Base-by-base conservation (phyloP, 2,329 filamentous ascomycete genomes). In the Immersiporthe knoxdaviesiana region DNA sequence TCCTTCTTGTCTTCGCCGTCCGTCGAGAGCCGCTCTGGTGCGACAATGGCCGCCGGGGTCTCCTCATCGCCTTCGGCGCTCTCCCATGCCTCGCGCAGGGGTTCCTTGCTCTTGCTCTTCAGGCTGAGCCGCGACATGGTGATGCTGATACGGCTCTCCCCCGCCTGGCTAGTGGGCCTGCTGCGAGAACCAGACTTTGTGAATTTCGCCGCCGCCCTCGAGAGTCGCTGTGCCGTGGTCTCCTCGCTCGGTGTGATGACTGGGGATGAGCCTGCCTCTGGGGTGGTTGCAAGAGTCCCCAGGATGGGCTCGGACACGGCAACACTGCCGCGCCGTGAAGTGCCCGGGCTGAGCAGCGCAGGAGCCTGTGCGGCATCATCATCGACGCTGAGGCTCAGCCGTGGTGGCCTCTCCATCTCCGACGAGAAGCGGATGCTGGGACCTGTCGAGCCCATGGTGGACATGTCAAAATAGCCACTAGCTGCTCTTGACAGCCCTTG, bases 141-240 rank as follows among this genome's bases (percentile, higher is more conserved):
- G 24, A 85, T 79, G 74, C 85, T 88, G 68, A 88, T 84, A 4
- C 88, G 82, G 21, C 82, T 82, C 72, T 90, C 88, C 37, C 87
- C 86, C 1, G 82, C 84, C 73, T 89, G 87, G 73, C 88, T 90
- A 24, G 79, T 79, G 5, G 88, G 85, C 16, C 88, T 84, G 72
- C 87, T 88, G 73, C 84, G 83, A 62, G 77, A 79, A 73, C 80
- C 73, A 66, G 80, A 73, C 78, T 81, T 76, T 30, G 84, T 78
- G 72, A 90, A 88, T 61, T 83, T 83, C 6, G 85, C 84, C 18
- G 88, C 87, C 1, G 87, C 87, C 18, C 88, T 83, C 10, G 86
- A 88, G 14, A 90, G 74, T 11, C 87, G 81, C 37, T 87, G 84
- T 2, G 84, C 80, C 1, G 86, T 84, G 6, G 75, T 80, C 72